Evolutionary conservation across 2,329 filamentous ascomycete genomes (phyloP).

Genomic region (Cladobotryum protrusum): DNA sequence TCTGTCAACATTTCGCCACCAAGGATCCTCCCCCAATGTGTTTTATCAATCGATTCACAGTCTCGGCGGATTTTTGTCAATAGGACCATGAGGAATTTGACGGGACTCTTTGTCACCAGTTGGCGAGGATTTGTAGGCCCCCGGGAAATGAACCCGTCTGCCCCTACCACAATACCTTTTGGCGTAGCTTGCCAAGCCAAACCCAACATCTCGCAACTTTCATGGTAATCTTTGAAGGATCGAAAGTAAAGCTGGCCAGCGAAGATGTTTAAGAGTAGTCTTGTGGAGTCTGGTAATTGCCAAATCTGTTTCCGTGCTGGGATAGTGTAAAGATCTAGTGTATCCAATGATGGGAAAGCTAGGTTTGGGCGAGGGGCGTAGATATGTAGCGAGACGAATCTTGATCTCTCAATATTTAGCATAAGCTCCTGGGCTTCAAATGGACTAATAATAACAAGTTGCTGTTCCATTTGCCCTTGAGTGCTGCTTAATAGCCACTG

Average conservation of each 20-base stretch:
- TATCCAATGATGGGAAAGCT: constrained; percentile 1
- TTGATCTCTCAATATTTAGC: constrained; percentile 27
- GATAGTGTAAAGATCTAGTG: too few species aligned
- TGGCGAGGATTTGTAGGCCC: not conserved
- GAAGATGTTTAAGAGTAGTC: constrained; percentile 51
- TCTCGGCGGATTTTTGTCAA: constrained; percentile 31
- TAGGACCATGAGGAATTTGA: constrained; percentile 32
- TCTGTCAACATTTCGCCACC: constrained; percentile 22
- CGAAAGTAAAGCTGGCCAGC: constrained; percentile 60
- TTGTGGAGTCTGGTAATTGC: too few species aligned
- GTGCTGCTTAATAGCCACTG: constrained; percentile 20
- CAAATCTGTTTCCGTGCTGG: too few species aligned
- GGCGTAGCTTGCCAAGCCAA: constrained; percentile 28
- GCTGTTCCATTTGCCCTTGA: not conserved
- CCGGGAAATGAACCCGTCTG: constrained; percentile 30
- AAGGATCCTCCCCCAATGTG: constrained; percentile 35
- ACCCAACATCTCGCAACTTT: constrained; percentile 46
- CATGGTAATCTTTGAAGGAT: constrained; percentile 47
- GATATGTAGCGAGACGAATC: constrained; percentile 38
- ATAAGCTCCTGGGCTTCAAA: constrained; percentile 50
- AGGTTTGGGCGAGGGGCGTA: constrained; percentile 39
- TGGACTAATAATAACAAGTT: constrained; percentile 11
- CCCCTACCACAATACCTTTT: constrained; percentile 17
- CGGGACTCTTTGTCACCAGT: constrained; percentile 23
- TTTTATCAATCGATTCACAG: constrained; percentile 33